A percentile compares a stretch with the other conserved stretches of the same genome.
phyloP scores from a whole-genome alignment of 768 basidiomycete species.

The Lyophyllum atratum region DNA sequence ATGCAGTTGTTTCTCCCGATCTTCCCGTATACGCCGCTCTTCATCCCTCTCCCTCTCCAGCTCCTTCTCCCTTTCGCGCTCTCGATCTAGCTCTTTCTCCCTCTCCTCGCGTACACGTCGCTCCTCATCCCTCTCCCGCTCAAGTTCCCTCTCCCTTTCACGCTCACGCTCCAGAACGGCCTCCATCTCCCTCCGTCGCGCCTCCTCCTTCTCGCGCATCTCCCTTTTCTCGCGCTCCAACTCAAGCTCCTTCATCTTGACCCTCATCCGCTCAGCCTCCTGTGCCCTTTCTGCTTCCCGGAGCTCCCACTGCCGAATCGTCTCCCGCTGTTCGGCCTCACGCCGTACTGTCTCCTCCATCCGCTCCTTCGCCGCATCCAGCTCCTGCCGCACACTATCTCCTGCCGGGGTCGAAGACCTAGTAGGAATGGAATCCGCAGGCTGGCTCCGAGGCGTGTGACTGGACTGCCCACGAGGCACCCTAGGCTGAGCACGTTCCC shows the following conservation, averaged over 20 bases:
- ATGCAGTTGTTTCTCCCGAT: conserved; percentile 12
- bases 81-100: conserved; percentile 13
- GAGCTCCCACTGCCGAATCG: conserved; percentile 5
- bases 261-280: conserved; percentile 2
- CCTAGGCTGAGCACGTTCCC: neutral
- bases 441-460: conserved; percentile 1
- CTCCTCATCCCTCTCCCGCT: conserved; percentile 19
- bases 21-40: conserved; percentile 11
- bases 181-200: conserved; percentile 2
- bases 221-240: conserved; percentile 20
- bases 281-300: conserved; percentile 9
- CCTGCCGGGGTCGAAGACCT: conserved; percentile 1
- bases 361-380: conserved; percentile 7
- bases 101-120: conserved; percentile 8
- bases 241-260: conserved; percentile 2
- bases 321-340: conserved; percentile 13
- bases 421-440: neutral
- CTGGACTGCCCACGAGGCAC: neutral
- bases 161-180: neutral
- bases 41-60: neutral
- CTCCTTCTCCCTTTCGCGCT: neutral
- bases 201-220: neutral
- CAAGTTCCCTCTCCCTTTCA: conserved; percentile 9
- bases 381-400: conserved; percentile 8
- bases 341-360: conserved; percentile 6